These are phyloP conservation scores for Suhomyces yuchorum DNA, from an alignment of 1,139 yeast genomes.

Conservation along the genomic window DNA sequence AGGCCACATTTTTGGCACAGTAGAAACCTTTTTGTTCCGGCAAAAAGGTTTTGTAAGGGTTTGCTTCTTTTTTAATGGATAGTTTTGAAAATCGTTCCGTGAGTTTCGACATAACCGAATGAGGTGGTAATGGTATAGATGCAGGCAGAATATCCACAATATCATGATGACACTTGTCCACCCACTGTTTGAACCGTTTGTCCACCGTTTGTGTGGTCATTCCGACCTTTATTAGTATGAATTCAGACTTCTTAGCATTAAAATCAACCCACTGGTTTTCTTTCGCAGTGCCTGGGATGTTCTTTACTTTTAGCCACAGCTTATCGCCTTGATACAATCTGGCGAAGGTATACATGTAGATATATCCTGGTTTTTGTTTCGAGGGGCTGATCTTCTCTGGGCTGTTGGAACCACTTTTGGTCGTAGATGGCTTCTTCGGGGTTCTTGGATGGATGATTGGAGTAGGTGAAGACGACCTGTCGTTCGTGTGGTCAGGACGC, in stretches of 20 bases:
- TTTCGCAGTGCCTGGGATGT: conserved; percentile 31
- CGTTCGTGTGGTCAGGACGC: background rate
- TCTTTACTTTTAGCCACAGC: conserved; percentile 37
- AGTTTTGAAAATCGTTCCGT: conserved; percentile 11
- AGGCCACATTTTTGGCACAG: conserved; percentile 27
- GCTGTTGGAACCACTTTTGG: background rate
- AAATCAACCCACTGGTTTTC: conserved; percentile 37
- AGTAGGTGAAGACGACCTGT: background rate
- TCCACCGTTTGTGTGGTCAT: conserved; percentile 52
- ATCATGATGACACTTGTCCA: conserved; percentile 52
- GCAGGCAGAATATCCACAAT: conserved; percentile 38
- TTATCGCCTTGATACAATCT: conserved; percentile 34
- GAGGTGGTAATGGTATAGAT: conserved; percentile 2
- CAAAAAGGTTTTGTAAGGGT: background rate
- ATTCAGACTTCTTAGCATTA: conserved; percentile 38
- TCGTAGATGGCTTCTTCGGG: background rate
- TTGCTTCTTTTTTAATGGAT: conserved; percentile 9
- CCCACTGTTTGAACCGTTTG: conserved; percentile 55
- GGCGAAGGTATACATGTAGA: conserved; percentile 55
- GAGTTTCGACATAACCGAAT: conserved; percentile 3
- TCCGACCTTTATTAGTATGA: conserved; percentile 56
- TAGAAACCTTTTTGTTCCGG: conserved; percentile 34
- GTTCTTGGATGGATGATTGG: background rate
- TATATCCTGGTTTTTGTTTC: conserved; percentile 36
- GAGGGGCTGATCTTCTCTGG: background rate